Evolutionary conservation across 176 grass and related monocot genomes (phyloP).

Genomic region (Ampelocalamus luodianensis): DNA sequence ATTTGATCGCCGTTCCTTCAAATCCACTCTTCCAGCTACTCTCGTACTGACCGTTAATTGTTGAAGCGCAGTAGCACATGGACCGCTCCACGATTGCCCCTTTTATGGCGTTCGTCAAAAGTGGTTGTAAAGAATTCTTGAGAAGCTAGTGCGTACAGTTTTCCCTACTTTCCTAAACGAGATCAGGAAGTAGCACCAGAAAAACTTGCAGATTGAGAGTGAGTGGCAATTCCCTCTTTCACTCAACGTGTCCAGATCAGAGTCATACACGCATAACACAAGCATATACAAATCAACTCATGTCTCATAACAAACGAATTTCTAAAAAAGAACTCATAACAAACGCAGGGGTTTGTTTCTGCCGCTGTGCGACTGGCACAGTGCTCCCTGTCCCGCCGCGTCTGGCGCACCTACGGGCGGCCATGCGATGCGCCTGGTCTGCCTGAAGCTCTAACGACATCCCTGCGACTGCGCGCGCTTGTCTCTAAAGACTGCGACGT

Average conservation of each 20-base stretch:
- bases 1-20: slow-evolving; percentile 29
- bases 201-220: not conserved
- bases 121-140: not conserved
- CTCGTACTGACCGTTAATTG: slow-evolving; percentile 22
- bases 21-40: slow-evolving; percentile 10
- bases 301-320: too few relatives aligned
- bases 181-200: not conserved
- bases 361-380: not conserved
- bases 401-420: not conserved
- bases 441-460: too few relatives aligned
- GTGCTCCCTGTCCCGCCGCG: not conserved
- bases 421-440: not conserved
- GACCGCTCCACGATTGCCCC: not conserved
- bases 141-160: not conserved
- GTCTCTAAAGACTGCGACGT: not conserved
- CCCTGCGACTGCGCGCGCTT: too few relatives aligned
- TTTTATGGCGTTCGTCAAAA: not conserved
- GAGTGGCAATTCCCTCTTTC: not conserved
- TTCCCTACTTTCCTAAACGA: not conserved
- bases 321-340: too few relatives aligned
- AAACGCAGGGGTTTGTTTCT: not conserved
- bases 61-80: not conserved
- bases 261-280: not conserved
- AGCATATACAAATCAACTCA: not conserved
- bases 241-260: not conserved